Percentiles rank a stretch among this genome's conserved stretches.
Evolutionary conservation across 345 rosid genomes (phyloP).

Genomic region (Limnanthes douglasii): DNA sequence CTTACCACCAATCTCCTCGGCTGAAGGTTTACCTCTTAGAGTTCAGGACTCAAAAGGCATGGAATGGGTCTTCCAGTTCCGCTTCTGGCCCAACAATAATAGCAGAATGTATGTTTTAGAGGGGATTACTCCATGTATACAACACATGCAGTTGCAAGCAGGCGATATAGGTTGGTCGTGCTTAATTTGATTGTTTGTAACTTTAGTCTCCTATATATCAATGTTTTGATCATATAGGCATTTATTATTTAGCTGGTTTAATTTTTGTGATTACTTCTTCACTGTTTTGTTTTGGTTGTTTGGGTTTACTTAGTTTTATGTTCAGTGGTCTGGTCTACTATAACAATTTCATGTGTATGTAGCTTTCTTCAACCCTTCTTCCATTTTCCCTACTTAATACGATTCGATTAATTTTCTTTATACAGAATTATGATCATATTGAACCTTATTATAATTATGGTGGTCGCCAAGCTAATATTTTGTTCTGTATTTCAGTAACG

Average conservation of each 20-base stretch:
- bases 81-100: conserved; percentile 87
- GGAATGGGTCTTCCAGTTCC: conserved; percentile 94
- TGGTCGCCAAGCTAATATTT: conserved; percentile 14
- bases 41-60: conserved; percentile 88
- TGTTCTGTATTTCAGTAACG: conserved; percentile 44
- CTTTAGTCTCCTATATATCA: too few species aligned
- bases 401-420: conserved; percentile 7
- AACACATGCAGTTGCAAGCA: conserved; percentile 88
- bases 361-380: too few species aligned
- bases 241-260: conserved; percentile 8
- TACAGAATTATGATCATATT: conserved; percentile 6
- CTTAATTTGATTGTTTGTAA: conserved; percentile 1
- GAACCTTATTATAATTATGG: conserved; percentile 5
- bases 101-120: conserved; percentile 95
- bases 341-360: too few species aligned
- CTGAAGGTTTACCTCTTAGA: conserved; percentile 89
- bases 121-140: conserved; percentile 89
- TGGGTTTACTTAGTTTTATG: neutral
- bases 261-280: conserved; percentile 4
- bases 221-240: too few species aligned
- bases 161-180: conserved; percentile 72
- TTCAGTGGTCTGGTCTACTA: too few species aligned
- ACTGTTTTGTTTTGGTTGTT: conserved; percentile 4
- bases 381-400: neutral
- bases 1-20: conserved; percentile 66